Percentiles rank a stretch among this genome's conserved stretches.
Conservation (phyloP, 2,329 filamentous ascomycete genomes). For the Helminthosporium solani region DNA sequence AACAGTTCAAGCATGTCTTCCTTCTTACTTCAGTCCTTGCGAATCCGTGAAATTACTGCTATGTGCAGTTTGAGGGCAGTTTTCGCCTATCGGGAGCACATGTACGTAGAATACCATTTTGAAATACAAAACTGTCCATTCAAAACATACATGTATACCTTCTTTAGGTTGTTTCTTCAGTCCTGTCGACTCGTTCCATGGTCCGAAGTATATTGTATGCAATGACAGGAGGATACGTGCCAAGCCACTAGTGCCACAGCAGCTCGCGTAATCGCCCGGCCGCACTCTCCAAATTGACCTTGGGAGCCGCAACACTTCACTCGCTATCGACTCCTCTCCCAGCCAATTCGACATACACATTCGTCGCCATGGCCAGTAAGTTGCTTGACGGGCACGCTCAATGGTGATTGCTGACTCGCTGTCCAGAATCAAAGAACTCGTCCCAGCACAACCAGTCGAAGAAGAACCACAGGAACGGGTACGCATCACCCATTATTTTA, state of each 20-base stretch:
- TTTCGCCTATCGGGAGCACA: too few relatives aligned
- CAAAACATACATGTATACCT: too few relatives aligned
- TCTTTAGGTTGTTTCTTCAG: too few relatives aligned
- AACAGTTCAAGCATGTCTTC: neutral
- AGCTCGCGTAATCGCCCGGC: too few relatives aligned
- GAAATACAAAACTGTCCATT: too few relatives aligned
- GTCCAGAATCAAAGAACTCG: slow-evolving; percentile 97
- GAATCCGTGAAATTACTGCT: too few relatives aligned
- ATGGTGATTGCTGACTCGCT: slow-evolving; percentile 14
- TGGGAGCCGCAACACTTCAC: slow-evolving; percentile 13
- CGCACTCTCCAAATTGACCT: slow-evolving; percentile 12
- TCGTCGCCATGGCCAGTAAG: slow-evolving; percentile 70
- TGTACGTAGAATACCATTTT: too few relatives aligned
- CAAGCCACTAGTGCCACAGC: neutral
- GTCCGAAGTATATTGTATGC: too few relatives aligned
- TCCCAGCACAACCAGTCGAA: slow-evolving; percentile 98
- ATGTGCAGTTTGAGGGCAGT: too few relatives aligned
- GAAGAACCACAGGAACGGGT: slow-evolving; percentile 99
- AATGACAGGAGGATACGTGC: too few relatives aligned
- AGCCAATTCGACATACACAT: slow-evolving; percentile 37
- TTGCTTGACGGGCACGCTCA: slow-evolving; percentile 28
- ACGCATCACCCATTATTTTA: slow-evolving; percentile 52
- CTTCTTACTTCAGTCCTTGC: neutral
- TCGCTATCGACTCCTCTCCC: slow-evolving; percentile 30
- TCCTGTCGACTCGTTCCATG: too few relatives aligned